phyloP scores from a whole-genome alignment of 2,329 filamentous ascomycete genomes.

The Penicillium capsulatum region DNA sequence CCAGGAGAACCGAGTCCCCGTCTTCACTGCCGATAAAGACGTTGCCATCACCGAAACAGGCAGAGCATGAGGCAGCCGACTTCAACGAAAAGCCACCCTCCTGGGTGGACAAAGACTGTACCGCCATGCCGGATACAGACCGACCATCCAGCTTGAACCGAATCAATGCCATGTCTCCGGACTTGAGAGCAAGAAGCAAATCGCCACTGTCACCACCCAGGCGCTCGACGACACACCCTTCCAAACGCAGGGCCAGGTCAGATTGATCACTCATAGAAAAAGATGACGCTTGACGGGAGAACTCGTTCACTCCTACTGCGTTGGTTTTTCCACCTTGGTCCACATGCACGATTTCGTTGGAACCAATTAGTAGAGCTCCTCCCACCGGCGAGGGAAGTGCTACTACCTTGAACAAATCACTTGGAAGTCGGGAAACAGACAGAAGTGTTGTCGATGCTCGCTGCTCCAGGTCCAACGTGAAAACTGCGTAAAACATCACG shows the following conservation, averaged over 20 bases:
- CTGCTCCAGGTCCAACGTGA: constrained; percentile 90
- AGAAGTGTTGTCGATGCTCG: constrained; percentile 88
- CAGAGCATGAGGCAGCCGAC: constrained; percentile 63
- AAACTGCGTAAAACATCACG: constrained; percentile 84
- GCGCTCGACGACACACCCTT: constrained; percentile 73
- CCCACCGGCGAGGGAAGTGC: constrained; percentile 82
- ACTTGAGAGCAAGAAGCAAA: constrained; percentile 73
- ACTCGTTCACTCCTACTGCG: constrained; percentile 87
- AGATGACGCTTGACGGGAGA: constrained; percentile 74
- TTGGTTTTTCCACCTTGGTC: constrained; percentile 93
- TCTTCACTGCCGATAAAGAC: constrained; percentile 85
- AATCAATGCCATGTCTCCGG: constrained; percentile 69
- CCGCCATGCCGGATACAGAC: constrained; percentile 79
- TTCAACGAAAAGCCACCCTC: constrained; percentile 61
- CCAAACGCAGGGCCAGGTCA: constrained; percentile 71
- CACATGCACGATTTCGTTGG: constrained; percentile 89
- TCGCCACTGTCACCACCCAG: constrained; percentile 75
- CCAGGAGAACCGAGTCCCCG: constrained; percentile 73
- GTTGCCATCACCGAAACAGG: constrained; percentile 61
- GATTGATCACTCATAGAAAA: constrained; percentile 87
- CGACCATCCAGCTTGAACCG: constrained; percentile 85
- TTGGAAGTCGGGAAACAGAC: constrained; percentile 77
- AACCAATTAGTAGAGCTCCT: constrained; percentile 78
- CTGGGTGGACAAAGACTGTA: constrained; percentile 61
- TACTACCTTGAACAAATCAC: constrained; percentile 78